Conservation (phyloP, 306 rosid species). For the Medicago truncatula region MtrunA17r5.0-ANR NC_053049.1:29781501-29782000, state of each 20-base stretch:
- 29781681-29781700: conserved; percentile 80
- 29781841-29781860: background rate
- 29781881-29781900: conserved; percentile 32
- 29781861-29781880: conserved; percentile 20
- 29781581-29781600: conserved; percentile 98
- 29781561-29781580: conserved; percentile 67
- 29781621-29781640: conserved; percentile 77
- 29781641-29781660: conserved; percentile 75
- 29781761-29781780: conserved; percentile 25
- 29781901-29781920: conserved; percentile 16
- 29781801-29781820: background rate
- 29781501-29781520: conserved; percentile 25
- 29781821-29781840: background rate
- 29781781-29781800: background rate
- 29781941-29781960: conserved; percentile 23
- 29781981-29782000: conserved; percentile 94
- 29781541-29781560: conserved; percentile 27
- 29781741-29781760: conserved; percentile 33
- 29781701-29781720: conserved; percentile 41
- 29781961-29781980: conserved; percentile 35
- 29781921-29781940: conserved; percentile 27
- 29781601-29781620: conserved; percentile 95
- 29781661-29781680: conserved; percentile 80
- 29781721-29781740: conserved; percentile 28
- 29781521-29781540: conserved; percentile 37